Conservation (phyloP, 352 stramenopile species). For the Labyrinthula sp. region DNA sequence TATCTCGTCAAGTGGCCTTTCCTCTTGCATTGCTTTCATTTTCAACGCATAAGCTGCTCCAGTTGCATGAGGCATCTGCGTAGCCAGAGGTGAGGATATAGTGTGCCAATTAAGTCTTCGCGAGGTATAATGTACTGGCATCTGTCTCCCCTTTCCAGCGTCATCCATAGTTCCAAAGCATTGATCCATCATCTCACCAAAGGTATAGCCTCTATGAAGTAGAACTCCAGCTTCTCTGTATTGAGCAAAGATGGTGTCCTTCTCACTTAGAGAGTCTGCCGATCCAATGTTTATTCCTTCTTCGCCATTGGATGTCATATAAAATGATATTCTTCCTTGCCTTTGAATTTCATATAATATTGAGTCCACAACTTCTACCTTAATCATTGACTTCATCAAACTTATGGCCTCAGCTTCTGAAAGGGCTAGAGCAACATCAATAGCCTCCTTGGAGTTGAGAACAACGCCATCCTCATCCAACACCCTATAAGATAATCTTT, state of each 20-base stretch:
- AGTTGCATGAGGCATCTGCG: constrained; percentile 87
- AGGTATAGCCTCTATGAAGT: constrained; percentile 89
- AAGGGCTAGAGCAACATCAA: no score
- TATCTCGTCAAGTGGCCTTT: constrained; percentile 53
- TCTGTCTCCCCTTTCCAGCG: constrained; percentile 81
- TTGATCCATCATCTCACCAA: constrained; percentile 89
- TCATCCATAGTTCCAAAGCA: constrained; percentile 87
- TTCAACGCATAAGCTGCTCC: constrained; percentile 80
- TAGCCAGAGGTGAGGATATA: constrained; percentile 83
- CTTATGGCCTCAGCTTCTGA: constrained; percentile 49
- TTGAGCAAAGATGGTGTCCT: constrained; percentile 86
- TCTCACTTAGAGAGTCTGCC: constrained; percentile 55
- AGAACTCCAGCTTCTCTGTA: constrained; percentile 88
- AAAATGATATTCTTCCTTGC: constrained; percentile 91
- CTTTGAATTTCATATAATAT: constrained; percentile 79
- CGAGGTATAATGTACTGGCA: constrained; percentile 93
- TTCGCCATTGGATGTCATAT: constrained; percentile 65
- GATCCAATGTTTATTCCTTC: constrained; percentile 82
- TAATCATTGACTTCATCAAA: constrained; percentile 61
- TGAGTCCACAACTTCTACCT: constrained; percentile 77
- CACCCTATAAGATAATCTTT: no score
- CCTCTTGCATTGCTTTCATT: constrained; percentile 59
- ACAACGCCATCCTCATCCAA: no score
- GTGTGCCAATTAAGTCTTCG: constrained; percentile 84
- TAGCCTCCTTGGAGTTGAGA: no score